These are phyloP conservation scores for Mucor plumbeus DNA, from an alignment of 371 early-diverging fungal species.

Conservation along the genomic window DNA sequence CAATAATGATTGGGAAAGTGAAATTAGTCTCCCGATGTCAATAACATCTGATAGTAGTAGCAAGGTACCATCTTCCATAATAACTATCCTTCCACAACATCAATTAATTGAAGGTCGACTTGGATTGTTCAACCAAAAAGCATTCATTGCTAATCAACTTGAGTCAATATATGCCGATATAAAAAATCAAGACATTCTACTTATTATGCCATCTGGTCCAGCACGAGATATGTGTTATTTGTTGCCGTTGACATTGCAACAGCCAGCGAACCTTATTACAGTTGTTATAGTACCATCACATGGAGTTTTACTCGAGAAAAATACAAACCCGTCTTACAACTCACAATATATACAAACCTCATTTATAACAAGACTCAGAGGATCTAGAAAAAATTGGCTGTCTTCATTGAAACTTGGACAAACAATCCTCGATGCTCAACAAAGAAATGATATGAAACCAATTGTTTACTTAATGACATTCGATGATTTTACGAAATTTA, in stretches of 20 bases:
- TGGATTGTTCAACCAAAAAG: not conserved
- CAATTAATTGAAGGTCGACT: not conserved
- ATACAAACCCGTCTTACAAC: not conserved
- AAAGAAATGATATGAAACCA: not conserved
- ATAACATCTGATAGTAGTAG: not conserved
- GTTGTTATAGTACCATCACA: not conserved
- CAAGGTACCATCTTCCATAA: not conserved
- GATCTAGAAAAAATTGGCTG: not conserved
- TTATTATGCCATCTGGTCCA: conserved; percentile 10
- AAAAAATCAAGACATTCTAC: not conserved
- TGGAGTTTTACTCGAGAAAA: not conserved
- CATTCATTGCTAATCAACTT: conserved; percentile 7
- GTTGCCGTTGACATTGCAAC: not conserved
- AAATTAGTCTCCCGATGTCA: not conserved
- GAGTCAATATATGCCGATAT: conserved; percentile 4
- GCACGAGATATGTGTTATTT: conserved; percentile 1
- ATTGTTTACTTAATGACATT: not conserved
- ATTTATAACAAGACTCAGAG: not conserved
- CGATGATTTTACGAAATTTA: not conserved
- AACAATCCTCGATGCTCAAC: not conserved
- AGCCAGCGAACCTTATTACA: not conserved
- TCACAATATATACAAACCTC: not conserved
- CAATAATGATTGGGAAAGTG: not conserved
- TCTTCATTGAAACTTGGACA: not conserved
- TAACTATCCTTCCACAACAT: not conserved